phyloP scores from a whole-genome alignment of 2,329 filamentous ascomycete species.

The Colletotrichum orbiculare region DNA sequence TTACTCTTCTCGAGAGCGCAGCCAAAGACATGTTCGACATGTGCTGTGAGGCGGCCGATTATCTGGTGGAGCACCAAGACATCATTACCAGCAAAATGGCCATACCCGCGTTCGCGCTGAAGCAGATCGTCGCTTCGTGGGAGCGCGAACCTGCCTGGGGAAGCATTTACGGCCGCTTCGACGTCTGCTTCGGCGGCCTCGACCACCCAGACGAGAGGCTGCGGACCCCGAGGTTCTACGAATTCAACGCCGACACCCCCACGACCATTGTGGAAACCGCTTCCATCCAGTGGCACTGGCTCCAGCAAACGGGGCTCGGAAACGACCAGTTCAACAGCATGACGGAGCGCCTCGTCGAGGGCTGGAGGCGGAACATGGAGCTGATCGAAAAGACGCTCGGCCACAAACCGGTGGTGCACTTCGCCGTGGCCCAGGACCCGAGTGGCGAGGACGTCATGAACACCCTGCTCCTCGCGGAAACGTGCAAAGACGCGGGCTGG shows the following conservation, averaged over 20 bases:
- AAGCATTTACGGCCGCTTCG: constrained; percentile 25
- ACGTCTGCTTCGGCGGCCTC: constrained; percentile 18
- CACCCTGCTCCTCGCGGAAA: constrained; percentile 13
- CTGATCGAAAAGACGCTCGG: constrained; percentile 6
- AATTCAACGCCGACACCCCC: constrained; percentile 22
- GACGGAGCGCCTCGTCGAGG: neutral
- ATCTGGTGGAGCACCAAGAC: constrained; percentile 5
- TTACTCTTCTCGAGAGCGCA: constrained; percentile 4
- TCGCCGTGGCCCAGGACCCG: constrained; percentile 1
- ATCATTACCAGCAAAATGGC: constrained; percentile 15
- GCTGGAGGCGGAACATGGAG: constrained; percentile 18
- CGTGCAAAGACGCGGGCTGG: constrained; percentile 16
- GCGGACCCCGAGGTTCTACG: constrained; percentile 14
- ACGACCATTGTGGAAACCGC: constrained; percentile 2
- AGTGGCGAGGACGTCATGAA: constrained; percentile 13
- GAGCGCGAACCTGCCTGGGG: constrained; percentile 20
- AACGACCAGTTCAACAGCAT: constrained; percentile 23
- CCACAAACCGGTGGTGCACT: constrained; percentile 10
- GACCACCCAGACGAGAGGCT: constrained; percentile 6
- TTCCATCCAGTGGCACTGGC: constrained; percentile 17
- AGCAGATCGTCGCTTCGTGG: constrained; percentile 9
- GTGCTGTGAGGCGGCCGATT: constrained; percentile 22
- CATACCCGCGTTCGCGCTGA: constrained; percentile 2
- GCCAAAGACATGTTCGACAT: constrained; percentile 16
- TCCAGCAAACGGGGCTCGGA: constrained; percentile 11